Evolutionary conservation across 2,329 filamentous ascomycete species (phyloP), one percentile per base, ranked within the genome.

Genomic region (Fusarium setosum): DNA sequence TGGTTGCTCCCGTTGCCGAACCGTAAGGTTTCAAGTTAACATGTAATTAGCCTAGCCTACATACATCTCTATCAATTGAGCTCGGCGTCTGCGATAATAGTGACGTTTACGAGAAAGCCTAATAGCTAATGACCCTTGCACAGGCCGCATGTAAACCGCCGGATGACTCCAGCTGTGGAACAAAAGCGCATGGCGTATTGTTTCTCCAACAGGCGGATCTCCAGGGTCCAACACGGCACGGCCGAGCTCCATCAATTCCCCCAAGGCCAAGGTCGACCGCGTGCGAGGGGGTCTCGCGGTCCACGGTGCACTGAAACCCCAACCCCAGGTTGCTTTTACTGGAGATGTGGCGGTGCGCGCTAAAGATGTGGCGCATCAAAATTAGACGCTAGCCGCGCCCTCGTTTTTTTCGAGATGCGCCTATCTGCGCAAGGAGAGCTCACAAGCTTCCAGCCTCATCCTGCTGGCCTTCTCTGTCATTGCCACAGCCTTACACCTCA

Each of bases 401-500:
- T 48, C 56, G 40, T 60, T 63, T 65, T 66, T 65, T 48, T 44
- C 40, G 42, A 51, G 59, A 60, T 55, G 53, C 59, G 53, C 51
- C 56, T n/a, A n/a, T n/a, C n/a, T n/a, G n/a, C n/a, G n/a, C n/a
- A n/a, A n/a, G n/a, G 31, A 65, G 47, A 59, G 67, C 65, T 65
- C 58, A 47, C 53, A 45, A 66, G 61, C 53, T 61, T 69, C 66
- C 52, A 65, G 58, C 61, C 59, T 67, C 54, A 67, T 47, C 44
- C 53, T 54, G 41, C 37, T 64, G 40, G 53, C 47, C 53, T 61
- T 40, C 48, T 61, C 59, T 23, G 47, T 47, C 48, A 37, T 48
- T 51, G 29, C 29, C 37, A 50, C 32, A 64, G 56, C 52, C 58
- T 57, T 57, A 55, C 55, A 64, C 38, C 53, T 49, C 58, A 63